phyloP scores from a whole-genome alignment of 2,329 filamentous ascomycete genomes.

The Neofusicoccum ribis region DNA sequence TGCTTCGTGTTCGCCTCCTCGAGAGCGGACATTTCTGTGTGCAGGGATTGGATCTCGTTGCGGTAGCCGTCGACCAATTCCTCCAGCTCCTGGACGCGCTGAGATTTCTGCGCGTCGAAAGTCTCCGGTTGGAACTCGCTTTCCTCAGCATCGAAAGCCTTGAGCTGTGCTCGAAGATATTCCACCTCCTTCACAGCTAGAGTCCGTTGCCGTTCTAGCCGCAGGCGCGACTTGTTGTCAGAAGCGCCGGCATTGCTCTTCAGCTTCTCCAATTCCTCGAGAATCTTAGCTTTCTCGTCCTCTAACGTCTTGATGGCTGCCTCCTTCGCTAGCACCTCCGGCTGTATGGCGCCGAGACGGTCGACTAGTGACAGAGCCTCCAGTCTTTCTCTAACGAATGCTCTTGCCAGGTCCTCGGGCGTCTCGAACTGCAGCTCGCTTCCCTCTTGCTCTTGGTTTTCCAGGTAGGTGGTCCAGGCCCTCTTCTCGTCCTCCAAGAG shows the following conservation, averaged over 20 bases:
- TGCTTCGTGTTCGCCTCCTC: slow-evolving; percentile 50
- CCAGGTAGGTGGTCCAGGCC: slow-evolving; percentile 84
- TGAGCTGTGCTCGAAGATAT: slow-evolving; percentile 88
- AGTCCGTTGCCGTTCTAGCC: slow-evolving; percentile 81
- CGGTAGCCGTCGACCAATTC: slow-evolving; percentile 86
- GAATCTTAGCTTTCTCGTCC: slow-evolving; percentile 65
- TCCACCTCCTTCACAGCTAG: slow-evolving; percentile 91
- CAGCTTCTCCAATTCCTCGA: slow-evolving; percentile 69
- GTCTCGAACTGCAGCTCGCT: slow-evolving; percentile 76
- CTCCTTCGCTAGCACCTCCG: slow-evolving; percentile 76
- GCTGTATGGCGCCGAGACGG: slow-evolving; percentile 73
- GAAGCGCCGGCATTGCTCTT: slow-evolving; percentile 52
- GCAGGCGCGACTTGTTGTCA: slow-evolving; percentile 67
- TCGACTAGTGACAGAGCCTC: slow-evolving; percentile 79
- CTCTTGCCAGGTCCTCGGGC: slow-evolving; percentile 82
- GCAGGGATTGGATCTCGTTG: slow-evolving; percentile 71
- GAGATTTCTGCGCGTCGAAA: slow-evolving; percentile 71
- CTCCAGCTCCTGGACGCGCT: slow-evolving; percentile 79
- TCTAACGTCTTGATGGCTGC: slow-evolving; percentile 72
- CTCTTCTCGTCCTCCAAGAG: slow-evolving; percentile 84
- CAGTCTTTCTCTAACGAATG: slow-evolving; percentile 78
- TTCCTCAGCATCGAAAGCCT: slow-evolving; percentile 83
- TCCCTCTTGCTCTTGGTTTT: slow-evolving; percentile 63
- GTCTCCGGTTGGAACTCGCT: slow-evolving; percentile 78
- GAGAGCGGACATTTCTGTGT: slow-evolving; percentile 69